Evolutionary conservation across 768 basidiomycete species (phyloP), one percentile per base, ranked within the genome.

Genomic region (Naematelia encephala): DNA sequence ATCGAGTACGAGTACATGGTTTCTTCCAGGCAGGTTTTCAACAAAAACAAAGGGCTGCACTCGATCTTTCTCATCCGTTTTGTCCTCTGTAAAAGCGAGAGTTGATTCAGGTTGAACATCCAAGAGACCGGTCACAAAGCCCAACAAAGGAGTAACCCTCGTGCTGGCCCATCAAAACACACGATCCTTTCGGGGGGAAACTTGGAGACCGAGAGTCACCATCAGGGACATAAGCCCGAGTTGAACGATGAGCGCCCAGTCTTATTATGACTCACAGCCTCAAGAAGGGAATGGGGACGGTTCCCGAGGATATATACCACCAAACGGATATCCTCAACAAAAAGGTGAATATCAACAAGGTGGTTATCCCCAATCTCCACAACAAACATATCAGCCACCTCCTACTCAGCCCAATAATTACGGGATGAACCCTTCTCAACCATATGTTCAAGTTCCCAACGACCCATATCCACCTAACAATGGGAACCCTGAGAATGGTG

Each of bases 351-450:
- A 59, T 51, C 62, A 30, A 19, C 53, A 64, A 14, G 8, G 51
- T 26, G 45, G 53, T 2, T 51, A 56, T 46, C 56, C 45, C 5
- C 55, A 49, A 21, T 25, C 42, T n/a, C 60, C 48, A 11, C 57
- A 58, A 59, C 58, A 49, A 23, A 23, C 21, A 14, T 62, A 66
- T 54, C 51, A 51, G 4, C 56, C 64, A 47, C 57, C 60, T 39
- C 53, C 57, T 12, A 54, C 26, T 12, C 51, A 46, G 19, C 55
- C 60, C 27, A 46, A 27, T 19, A 50, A 45, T 14, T 67, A 69
- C 43, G 56, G 55, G 28, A 72, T 72, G 66, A 68, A 66, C 22
- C 63, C 70, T 13, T 72, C 73, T 39, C 64, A 68, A 46, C 73
- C 68, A 10, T 74, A 74, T 44, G 69, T 67, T 30, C 60, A 60